Evolutionary conservation across 192 early-diverging fungal species (phyloP), one percentile per base, ranked within the genome.

Genomic region (Dissophora ornata): DNA sequence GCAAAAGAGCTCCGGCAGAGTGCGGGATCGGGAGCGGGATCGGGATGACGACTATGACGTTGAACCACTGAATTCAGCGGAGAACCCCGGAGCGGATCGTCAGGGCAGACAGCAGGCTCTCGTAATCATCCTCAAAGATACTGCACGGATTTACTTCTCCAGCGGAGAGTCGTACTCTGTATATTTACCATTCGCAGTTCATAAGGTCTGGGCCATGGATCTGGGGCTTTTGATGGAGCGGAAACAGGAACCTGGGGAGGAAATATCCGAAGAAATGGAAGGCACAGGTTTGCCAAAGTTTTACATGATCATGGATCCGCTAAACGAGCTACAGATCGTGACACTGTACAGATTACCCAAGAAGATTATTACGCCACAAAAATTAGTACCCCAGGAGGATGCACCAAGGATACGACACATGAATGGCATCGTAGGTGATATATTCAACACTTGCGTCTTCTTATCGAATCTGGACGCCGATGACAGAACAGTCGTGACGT

Each of bases 251-350:
- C 65, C 66, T 21, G 54, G 52, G 18, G 60, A 51, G 12, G 59
- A 51, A 33, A 4, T 61, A 4, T 21, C 33, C 10, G 49, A 36
- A 30, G 52, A 21, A 21, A 26, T 46, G 8, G 61, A 64, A n/a
- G 47, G 47, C 7, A 26, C 32, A 8, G 40, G 44, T 34, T 25
- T 80, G 11, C 57, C 83, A 13, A 30, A 58, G 26, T 68, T 86
- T 19, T 85, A 82, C 40, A 86, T 67, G 53, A 51, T 86, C 12
- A 55, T 69, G 45, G 83, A 85, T 71, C 83, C 85, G 7, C 66
- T 86, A 18, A 82, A 83, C 22, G 71, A 79, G 49, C 65, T 80
- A 24, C 67, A 78, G 28, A 57, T 80, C 11, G 75, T 88, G 6
- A 65, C 59, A 1, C 65, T 75, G 4, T 67, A 44, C 21, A 44